These are phyloP conservation scores for Pogostemon cablin DNA, from an alignment of 257 asterid species.

Conservation along the genomic window DNA sequence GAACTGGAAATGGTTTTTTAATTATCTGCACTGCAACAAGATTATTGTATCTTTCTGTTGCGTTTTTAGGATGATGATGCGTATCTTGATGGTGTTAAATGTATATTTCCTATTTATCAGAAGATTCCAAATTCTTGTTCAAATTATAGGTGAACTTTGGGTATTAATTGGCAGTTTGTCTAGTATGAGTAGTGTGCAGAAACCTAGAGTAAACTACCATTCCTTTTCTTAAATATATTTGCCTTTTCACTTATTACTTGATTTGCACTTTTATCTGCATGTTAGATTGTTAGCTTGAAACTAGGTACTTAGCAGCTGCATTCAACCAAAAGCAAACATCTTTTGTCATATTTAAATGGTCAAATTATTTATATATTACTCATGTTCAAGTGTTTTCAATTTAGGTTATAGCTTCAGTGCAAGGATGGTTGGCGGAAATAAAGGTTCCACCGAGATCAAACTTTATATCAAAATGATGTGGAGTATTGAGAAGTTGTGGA, in stretches of 20 bases:
- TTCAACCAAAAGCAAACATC: slow-evolving; percentile 12
- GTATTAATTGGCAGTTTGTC: background rate
- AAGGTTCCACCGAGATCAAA: slow-evolving; percentile 28
- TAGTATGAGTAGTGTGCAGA: background rate
- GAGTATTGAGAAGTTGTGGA: slow-evolving; percentile 41
- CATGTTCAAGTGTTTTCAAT: slow-evolving; percentile 27
- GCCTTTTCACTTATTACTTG: background rate
- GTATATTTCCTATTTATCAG: background rate
- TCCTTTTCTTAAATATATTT: background rate
- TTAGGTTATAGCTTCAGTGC: slow-evolving; percentile 30
- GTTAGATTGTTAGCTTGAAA: background rate
- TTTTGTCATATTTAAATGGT: slow-evolving; percentile 13
- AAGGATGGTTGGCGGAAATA: slow-evolving; percentile 35
- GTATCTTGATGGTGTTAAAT: slow-evolving; percentile 10
- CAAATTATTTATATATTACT: slow-evolving; percentile 5
- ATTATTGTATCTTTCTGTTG: too few relatives aligned
- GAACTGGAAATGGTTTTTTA: background rate
- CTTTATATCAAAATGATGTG: slow-evolving; percentile 33
- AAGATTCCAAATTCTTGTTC: background rate
- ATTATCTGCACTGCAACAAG: background rate
- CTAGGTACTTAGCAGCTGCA: slow-evolving; percentile 9
- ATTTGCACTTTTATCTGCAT: background rate
- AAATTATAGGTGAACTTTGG: background rate
- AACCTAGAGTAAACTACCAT: background rate
- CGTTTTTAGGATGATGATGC: background rate